Evolutionary conservation across 768 basidiomycete genomes (phyloP).

Genomic region (Rhizopogon vinicolor): DNA sequence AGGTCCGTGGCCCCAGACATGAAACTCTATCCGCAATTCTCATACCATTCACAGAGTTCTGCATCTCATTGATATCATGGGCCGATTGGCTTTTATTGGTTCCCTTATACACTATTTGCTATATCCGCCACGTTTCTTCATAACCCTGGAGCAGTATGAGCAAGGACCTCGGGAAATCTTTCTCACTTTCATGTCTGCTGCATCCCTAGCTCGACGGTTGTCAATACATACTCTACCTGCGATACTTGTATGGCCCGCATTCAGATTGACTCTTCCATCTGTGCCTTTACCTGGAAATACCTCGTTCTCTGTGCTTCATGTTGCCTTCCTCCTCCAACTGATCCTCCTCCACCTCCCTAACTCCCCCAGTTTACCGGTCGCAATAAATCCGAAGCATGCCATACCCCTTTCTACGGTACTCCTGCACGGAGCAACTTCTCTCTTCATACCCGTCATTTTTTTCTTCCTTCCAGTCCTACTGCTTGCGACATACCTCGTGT

Average conservation of each 20-base stretch:
- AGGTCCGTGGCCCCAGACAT: conserved; percentile 28
- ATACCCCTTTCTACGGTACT: conserved; percentile 45
- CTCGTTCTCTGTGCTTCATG: conserved; percentile 37
- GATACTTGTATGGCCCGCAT: conserved; percentile 35
- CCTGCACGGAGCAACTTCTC: conserved; percentile 29
- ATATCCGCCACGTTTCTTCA: conserved; percentile 34
- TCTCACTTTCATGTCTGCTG: conserved; percentile 35
- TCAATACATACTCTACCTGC: conserved; percentile 30
- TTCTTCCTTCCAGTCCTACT: conserved; percentile 50
- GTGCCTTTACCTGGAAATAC: conserved; percentile 35
- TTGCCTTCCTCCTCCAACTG: conserved; percentile 33
- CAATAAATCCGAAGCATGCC: conserved; percentile 32
- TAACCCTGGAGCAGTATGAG: conserved; percentile 11
- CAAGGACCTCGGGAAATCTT: conserved; percentile 31
- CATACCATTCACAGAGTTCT: conserved; percentile 28
- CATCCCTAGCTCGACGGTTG: conserved; percentile 30
- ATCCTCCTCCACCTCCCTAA: conserved; percentile 43
- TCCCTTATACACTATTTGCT: conserved; percentile 37
- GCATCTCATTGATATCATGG: conserved; percentile 39
- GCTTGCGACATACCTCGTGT: conserved; percentile 39
- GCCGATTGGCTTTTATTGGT: conserved; percentile 35
- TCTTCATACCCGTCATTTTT: conserved; percentile 34
- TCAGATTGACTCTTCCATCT: conserved; percentile 37
- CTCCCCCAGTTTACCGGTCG: conserved; percentile 39
- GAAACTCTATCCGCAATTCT: background rate